A percentile compares a stretch with the other conserved stretches of the same genome.
Evolutionary conservation across 176 grass and related monocot species (phyloP).

Genomic region (Avena sativa): DNA sequence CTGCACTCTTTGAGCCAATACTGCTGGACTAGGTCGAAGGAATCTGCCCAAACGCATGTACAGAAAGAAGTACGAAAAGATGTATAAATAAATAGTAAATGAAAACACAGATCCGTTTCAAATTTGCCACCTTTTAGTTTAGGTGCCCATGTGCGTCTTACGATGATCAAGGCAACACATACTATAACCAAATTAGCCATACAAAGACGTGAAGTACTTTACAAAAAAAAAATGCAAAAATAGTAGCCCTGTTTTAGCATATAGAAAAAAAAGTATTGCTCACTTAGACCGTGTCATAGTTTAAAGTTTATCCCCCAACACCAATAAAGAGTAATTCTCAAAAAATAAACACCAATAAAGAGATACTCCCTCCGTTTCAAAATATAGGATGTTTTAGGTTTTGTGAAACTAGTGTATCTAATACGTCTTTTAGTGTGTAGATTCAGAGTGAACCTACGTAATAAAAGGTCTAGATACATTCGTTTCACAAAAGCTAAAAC

Average conservation of each 20-base stretch:
- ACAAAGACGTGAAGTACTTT: neutral
- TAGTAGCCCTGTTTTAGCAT: neutral
- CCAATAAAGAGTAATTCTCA: too few species aligned
- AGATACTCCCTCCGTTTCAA: too few species aligned
- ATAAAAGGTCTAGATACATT: too few species aligned
- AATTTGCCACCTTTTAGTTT: neutral
- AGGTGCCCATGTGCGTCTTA: constrained; percentile 32
- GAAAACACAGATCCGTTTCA: neutral
- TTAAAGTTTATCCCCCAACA: too few species aligned
- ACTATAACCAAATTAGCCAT: neutral
- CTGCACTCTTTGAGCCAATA: neutral
- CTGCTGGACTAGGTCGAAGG: constrained; percentile 8
- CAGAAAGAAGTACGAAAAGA: neutral
- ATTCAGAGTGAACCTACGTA: too few species aligned
- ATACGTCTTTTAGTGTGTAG: too few species aligned
- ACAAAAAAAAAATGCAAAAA: neutral
- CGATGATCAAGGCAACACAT: neutral
- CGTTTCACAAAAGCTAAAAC: too few species aligned
- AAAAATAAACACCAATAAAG: too few species aligned
- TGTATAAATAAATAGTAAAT: neutral
- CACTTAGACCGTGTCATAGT: too few species aligned
- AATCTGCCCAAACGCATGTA: neutral
- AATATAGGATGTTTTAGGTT: too few species aligned
- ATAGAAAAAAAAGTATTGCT: too few species aligned
- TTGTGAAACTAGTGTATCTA: too few species aligned